Evolutionary conservation across 2,329 filamentous ascomycete genomes (phyloP), one percentile per base, ranked within the genome.

Genomic region (Nakataea oryzae): DNA sequence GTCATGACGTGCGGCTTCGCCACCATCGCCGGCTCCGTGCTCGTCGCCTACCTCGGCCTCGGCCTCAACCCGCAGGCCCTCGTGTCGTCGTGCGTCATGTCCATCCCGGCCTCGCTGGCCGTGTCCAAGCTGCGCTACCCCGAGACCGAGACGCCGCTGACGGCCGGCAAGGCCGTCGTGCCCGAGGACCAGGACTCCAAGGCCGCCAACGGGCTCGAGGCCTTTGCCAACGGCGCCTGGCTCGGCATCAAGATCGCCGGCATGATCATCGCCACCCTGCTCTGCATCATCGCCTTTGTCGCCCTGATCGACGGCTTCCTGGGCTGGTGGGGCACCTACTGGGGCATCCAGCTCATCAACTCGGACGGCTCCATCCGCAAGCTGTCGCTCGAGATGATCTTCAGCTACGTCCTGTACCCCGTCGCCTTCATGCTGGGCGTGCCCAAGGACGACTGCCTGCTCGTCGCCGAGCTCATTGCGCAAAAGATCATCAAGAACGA

Each of bases 41-140:
- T 97, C 50, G 88, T 95, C 30, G 90, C 89, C 17, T 97, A 96
- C 74, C 93, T 96, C 65, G 79, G 81, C 30, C 85, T 96, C 69
- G 92, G 92, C 54, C 81, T 96, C 62, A 95, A 92, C 73, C 80
- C 90, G 0, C 89, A 96, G 73, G 92, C 90, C 3, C 80, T 97
- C 58, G 88, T 96, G 30, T 96, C 91, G 2, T 93, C 90, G 9
- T 96, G 92, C 72, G 92, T 96, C 73, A 97, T 97, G 93, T 93
- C 89, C 69, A 96, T 96, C 66, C 93, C 93, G 0, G 92, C 92
- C 1, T 96, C 91, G 3, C 81, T 97, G 17, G 92, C 92, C 60
- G 87, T 95, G 64, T 93, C 89, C 66, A 96, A 96, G 78, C 81
- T 96, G 69, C 88, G 93, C 63, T 96, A 89, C 73, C 93, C 93